Percentiles rank a stretch among this genome's conserved stretches.
These are phyloP conservation scores for Avena eriantha DNA, from an alignment of 176 grass and related monocot genomes.

Conservation along the genomic window DNA sequence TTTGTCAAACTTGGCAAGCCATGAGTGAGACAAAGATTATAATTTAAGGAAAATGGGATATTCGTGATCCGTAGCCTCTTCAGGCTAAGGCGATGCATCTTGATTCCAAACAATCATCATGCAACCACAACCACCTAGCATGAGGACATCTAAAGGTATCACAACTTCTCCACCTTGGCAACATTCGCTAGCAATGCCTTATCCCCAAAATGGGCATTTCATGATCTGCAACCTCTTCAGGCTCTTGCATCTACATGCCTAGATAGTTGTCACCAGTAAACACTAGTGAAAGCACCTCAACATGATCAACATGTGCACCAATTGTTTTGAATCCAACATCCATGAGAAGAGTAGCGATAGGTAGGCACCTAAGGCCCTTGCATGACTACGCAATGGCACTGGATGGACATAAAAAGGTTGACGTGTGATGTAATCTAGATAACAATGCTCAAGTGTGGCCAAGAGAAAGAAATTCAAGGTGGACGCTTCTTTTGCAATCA, in stretches of 20 bases:
- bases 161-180: constrained; percentile 72
- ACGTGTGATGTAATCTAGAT: constrained; percentile 55
- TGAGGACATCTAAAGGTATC: constrained; percentile 79
- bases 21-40: no score
- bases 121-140: no score
- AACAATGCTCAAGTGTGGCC: constrained; percentile 60
- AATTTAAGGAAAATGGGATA: no score
- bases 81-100: no score
- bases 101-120: no score
- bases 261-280: constrained; percentile 61
- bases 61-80: no score
- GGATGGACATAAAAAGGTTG: constrained; percentile 63
- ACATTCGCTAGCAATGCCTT: constrained; percentile 62
- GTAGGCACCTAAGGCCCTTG: constrained; percentile 59
- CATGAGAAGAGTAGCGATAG: constrained; percentile 63
- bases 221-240: constrained; percentile 72
- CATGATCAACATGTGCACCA: constrained; percentile 53
- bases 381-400: constrained; percentile 27
- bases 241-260: constrained; percentile 68
- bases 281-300: constrained; percentile 72
- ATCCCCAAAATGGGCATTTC: constrained; percentile 75
- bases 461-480: constrained; percentile 67
- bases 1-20: no score
- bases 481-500: constrained; percentile 61
- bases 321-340: constrained; percentile 73